Base-by-base conservation (phyloP, 1,284 basidiomycete genomes). In the Neonothopanus nambi region DNA sequence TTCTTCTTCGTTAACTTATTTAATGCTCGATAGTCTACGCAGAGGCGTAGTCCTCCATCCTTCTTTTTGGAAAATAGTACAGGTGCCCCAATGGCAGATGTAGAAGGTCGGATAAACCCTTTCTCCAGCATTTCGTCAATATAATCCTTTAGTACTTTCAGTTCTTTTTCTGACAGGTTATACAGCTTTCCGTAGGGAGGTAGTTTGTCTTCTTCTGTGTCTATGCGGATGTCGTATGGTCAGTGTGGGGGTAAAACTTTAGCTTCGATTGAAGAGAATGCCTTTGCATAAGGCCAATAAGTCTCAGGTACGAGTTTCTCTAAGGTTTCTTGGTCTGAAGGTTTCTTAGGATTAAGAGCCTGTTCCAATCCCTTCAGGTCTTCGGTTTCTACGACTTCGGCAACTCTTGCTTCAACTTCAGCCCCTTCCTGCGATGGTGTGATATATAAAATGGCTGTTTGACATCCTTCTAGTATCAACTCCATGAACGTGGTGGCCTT, bases 251-350 rank as follows among this genome's bases (percentile, higher is more conserved):
- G n/a, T n/a, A n/a, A n/a, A n/a, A n/a, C n/a, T n/a, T n/a, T n/a
- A n/a, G n/a, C n/a, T n/a, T n/a, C n/a, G n/a, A 23, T 48, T 37
- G 45, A 48, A 6, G 45, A 35, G 23, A 48, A 48, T 3, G 37
- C 45, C 30, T 48, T 48, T 21, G 12, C 15, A 28, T 18, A 48
- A 11, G n/a, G 30, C 3, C 37, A 35, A 21, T 48, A 48, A 8
- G n/a, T n/a, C 45, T 35, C 3, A 48, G 45, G 33, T 33, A 1
- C 45, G 37, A 30, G 2, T 26, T 13, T 3, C 45, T 33, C 13
- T 48, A 26, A 5, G 33, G 33, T 20, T 48, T 48, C 28, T 48
- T 48, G 1, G 28, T 33, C 4, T 35, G 37, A 13, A 48, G 45
- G 3, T 17, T 40, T 20, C n/a, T 40, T 40, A 7, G 21, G n/a